Evolutionary conservation across 148 eudicot genomes (phyloP), one percentile per base, ranked within the genome.

Genomic region (Cornus kousa): DNA sequence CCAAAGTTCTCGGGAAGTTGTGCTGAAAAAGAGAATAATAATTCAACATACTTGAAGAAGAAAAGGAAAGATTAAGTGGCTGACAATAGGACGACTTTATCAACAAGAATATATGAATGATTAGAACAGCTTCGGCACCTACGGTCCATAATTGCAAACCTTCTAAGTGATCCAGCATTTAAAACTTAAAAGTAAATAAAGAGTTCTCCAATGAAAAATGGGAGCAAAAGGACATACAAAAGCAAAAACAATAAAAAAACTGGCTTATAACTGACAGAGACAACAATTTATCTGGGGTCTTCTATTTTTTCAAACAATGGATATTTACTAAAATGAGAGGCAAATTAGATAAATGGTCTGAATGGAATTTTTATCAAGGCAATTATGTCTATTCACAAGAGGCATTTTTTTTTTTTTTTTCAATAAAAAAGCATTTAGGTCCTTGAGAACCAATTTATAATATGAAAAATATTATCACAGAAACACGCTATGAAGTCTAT

Each of bases 1-100:
- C 98, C 79, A 94, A 82, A 82, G 92, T 94, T 88, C 95, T 86
- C 23, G 98, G 98, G 67, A 94, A 94, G 72, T 87, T 91, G 68
- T 89, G 89, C 98, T 94, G 92, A 67, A 86, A 86, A 67, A 67
- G 13, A 69, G n/a, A 5, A 60, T 23, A 82, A 40, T n/a, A 59
- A 67, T 31, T 62, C 53, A 60, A 85, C 48, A 39, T 43, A 72
- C 77, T 43, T 24, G 43, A 40, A 82, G 43, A 13, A 53, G 9
- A 69, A 72, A 57, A 22, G 37, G 69, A 20, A 32, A 66, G 24
- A 43, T 23, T 35, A 43, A 6, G 48, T 6, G 48, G 48, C 48
- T 43, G 48, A 43, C 8, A 5, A 6, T 43, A 6, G 10, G 8
- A 43, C 1, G 48, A 43, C 5, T 43, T 43, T 43, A 43, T 43